These are phyloP conservation scores for Kodamaea nitidulidarum DNA, from an alignment of 805 yeast genomes.

Conservation along the genomic window DNA sequence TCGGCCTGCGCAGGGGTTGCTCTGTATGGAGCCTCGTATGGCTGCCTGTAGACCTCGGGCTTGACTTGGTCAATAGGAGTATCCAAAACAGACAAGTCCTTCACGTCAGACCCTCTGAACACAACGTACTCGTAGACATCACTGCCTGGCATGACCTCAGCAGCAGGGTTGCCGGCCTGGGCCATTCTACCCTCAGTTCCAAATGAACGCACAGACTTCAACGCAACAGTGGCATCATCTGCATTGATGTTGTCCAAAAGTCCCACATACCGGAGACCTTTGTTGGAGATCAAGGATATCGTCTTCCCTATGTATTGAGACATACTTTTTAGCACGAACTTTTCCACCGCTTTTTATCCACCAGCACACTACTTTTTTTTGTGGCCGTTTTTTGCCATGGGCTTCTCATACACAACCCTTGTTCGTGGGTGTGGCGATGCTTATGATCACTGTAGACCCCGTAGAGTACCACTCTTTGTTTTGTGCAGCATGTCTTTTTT, in stretches of 20 bases:
- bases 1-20: constrained; percentile 6
- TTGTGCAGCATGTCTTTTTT: too few species aligned
- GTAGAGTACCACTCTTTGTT: too few species aligned
- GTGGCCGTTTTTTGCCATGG: not conserved
- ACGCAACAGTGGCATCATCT: constrained; percentile 83
- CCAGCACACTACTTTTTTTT: not conserved
- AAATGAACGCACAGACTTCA: constrained; percentile 71
- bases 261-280: constrained; percentile 86
- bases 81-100: constrained; percentile 82
- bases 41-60: constrained; percentile 40
- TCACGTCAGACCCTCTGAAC: constrained; percentile 88
- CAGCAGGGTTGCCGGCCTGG: constrained; percentile 50
- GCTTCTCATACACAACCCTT: not conserved
- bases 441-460: too few species aligned
- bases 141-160: constrained; percentile 69
- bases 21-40: constrained; percentile 9
- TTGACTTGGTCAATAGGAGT: constrained; percentile 59
- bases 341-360: not conserved
- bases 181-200: constrained; percentile 90
- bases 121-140: constrained; percentile 72
- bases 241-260: constrained; percentile 83
- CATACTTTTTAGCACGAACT: constrained; percentile 42
- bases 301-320: constrained; percentile 91
- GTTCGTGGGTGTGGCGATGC: too few species aligned
- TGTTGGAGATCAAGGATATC: constrained; percentile 72